Conservation (phyloP, 2,329 filamentous ascomycete genomes). For the Sporothrix globosa region DNA sequence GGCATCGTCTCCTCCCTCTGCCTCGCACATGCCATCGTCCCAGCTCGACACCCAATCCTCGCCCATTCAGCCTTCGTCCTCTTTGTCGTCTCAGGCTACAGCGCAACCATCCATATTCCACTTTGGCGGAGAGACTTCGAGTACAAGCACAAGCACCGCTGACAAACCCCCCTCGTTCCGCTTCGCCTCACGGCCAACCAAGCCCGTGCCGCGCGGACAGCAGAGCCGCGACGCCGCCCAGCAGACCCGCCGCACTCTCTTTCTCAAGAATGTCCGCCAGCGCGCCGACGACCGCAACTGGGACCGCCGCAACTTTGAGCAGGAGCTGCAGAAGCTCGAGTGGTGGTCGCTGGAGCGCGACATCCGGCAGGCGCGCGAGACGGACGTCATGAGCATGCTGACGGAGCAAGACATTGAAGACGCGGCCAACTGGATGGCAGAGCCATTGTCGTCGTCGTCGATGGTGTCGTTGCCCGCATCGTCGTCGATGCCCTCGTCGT, state of each 20-base stretch:
- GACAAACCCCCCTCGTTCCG: slow-evolving; percentile 43
- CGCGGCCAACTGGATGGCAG: slow-evolving; percentile 46
- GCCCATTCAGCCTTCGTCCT: slow-evolving; percentile 41
- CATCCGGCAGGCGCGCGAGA: slow-evolving; percentile 46
- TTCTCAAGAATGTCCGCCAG: slow-evolving; percentile 68
- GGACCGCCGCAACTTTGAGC: slow-evolving; percentile 65
- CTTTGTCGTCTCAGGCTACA: neutral
- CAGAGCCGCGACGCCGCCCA: slow-evolving; percentile 64
- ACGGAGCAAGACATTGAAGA: slow-evolving; percentile 59
- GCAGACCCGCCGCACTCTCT: slow-evolving; percentile 67
- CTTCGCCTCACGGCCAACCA: slow-evolving; percentile 59
- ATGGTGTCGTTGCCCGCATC: no score
- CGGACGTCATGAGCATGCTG: slow-evolving; percentile 47
- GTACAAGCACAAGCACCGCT: neutral
- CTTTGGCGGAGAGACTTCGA: neutral
- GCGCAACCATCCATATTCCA: neutral
- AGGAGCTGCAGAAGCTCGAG: slow-evolving; percentile 53
- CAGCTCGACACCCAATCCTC: slow-evolving; percentile 51
- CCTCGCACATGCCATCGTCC: slow-evolving; percentile 15
- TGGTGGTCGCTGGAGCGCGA: slow-evolving; percentile 48
- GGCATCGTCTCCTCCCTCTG: slow-evolving; percentile 49
- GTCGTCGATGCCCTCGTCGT: neutral
- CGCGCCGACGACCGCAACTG: slow-evolving; percentile 63
- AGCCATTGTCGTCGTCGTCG: slow-evolving; percentile 32
- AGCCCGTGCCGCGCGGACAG: slow-evolving; percentile 63